These are phyloP conservation scores for Trichomonas vaginalis DNA, from an alignment of 208 protist species.

Conservation along the genomic window DNA sequence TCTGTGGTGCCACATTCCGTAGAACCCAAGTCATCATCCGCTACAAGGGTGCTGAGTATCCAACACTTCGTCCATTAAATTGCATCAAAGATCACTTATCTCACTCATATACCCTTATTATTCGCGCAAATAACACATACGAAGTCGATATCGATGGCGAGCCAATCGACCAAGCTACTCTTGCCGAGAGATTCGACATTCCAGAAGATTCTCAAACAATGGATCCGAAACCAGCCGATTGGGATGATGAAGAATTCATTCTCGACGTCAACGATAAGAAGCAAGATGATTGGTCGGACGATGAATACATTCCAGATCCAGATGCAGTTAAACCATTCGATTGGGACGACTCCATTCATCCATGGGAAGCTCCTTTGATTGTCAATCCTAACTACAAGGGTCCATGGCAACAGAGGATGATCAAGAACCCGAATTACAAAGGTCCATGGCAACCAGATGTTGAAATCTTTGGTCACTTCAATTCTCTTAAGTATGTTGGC, in stretches of 20 bases:
- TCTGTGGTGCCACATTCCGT: slow-evolving; percentile 28
- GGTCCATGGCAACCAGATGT: slow-evolving; percentile 32
- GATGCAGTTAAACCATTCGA: slow-evolving; percentile 14
- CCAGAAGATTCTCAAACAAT: slow-evolving; percentile 11
- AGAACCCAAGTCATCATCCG: slow-evolving; percentile 39
- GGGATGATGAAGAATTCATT: slow-evolving; percentile 5
- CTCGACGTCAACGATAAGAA: slow-evolving; percentile 16
- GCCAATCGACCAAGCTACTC: slow-evolving; percentile 11
- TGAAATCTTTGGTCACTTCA: slow-evolving; percentile 28
- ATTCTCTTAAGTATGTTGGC: background rate
- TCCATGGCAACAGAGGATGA: slow-evolving; percentile 26
- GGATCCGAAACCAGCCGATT: slow-evolving; percentile 22
- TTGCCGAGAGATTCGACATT: slow-evolving; percentile 11
- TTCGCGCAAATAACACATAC: slow-evolving; percentile 27
- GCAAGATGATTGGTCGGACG: slow-evolving; percentile 35
- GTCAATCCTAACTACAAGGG: slow-evolving; percentile 39
- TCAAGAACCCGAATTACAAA: slow-evolving; percentile 39
- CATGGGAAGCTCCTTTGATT: slow-evolving; percentile 31
- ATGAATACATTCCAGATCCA: slow-evolving; percentile 21
- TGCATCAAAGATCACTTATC: slow-evolving; percentile 26
- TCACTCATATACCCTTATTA: slow-evolving; percentile 34
- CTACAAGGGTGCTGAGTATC: slow-evolving; percentile 23
- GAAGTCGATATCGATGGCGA: slow-evolving; percentile 34
- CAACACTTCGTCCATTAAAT: background rate
- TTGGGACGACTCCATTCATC: slow-evolving; percentile 35